Base-by-base conservation (phyloP, 2,329 filamentous ascomycete genomes). In the Diaporthe citri region DNA sequence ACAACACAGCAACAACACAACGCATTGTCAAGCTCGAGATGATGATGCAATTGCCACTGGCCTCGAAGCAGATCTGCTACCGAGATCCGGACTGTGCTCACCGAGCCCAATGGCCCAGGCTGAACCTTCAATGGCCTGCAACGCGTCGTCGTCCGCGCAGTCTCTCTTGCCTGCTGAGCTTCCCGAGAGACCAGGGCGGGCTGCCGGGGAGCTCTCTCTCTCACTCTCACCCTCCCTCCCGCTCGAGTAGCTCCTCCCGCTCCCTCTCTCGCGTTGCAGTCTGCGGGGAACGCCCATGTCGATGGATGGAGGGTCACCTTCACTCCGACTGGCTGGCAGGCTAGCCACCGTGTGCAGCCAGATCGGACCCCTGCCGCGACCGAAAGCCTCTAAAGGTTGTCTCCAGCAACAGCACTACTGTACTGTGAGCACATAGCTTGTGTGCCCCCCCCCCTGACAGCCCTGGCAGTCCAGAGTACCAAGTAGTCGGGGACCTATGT, bases 271-370 rank as follows among this genome's bases (percentile, higher is more conserved):
- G 55, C 60, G 60, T 66, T 70, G 72, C 73, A 74, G 52, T 51
- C 59, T 75, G 73, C 75, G 75, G 75, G 75, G 75, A 75, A 55
- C 55, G 71, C 62, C 75, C 75, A 74, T 76, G 75, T 70, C 73
- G 31, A 34, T 31, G 46, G 64, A 69, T 74, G 52, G 70, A 64
- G 62, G 41, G 48, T 25, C 72, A 52, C 64, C 64, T 72, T 66
- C 46, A 71, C 72, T 73, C 73, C 72, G 73, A 75, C 75, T 74
- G 72, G 67, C 62, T 72, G 75, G 75, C 67, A 59, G 71, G 57
- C 59, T 55, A 56, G 46, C 55, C 70, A 60, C 34, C 57, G 36
- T 31, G 60, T 64, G 70, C 56, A 72, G 46, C 36, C 71, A 64
- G 41, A 72, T 72, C 57, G 34, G 46, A 52, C 48, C 48, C 52